Percentiles rank a stretch among this genome's conserved stretches.
Evolutionary conservation across 2,329 filamentous ascomycete species (phyloP).

Genomic region (Incumbomyces lentus): DNA sequence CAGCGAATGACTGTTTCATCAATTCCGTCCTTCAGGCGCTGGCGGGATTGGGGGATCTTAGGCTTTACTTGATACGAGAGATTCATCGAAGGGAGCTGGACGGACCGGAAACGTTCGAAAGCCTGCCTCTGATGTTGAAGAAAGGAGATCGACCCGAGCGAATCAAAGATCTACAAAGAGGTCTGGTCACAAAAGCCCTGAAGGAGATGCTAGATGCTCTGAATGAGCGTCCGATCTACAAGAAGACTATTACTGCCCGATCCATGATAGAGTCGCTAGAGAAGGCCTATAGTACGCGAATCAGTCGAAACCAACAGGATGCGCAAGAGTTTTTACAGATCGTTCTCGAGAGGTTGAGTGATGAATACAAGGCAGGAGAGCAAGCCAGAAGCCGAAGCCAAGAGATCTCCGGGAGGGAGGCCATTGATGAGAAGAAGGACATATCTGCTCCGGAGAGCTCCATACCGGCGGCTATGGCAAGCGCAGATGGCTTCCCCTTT

Average conservation of each 20-base stretch:
- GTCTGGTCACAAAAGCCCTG: constrained; percentile 71
- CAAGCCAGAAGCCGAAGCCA: constrained; percentile 49
- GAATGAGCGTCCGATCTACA: constrained; percentile 87
- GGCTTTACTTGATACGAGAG: constrained; percentile 85
- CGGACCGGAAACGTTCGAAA: constrained; percentile 62
- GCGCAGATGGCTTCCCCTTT: constrained; percentile 69
- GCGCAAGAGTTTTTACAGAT: constrained; percentile 96
- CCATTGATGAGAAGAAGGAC: constrained; percentile 28
- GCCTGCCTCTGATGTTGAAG: constrained; percentile 36
- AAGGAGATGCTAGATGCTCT: constrained; percentile 88
- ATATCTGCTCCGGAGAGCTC: constrained; percentile 26
- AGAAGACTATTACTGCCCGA: constrained; percentile 84
- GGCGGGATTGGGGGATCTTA: constrained; percentile 77
- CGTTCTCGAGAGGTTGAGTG: constrained; percentile 79
- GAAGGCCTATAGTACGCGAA: constrained; percentile 74
- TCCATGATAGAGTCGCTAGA: constrained; percentile 77
- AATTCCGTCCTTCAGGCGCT: constrained; percentile 92
- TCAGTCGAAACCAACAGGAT: constrained; percentile 92
- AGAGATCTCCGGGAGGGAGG: constrained; percentile 24
- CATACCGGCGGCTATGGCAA: constrained; percentile 26
- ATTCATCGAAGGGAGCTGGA: constrained; percentile 75
- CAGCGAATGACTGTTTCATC: constrained; percentile 93
- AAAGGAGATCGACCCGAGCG: constrained; percentile 36
- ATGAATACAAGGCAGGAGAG: constrained; percentile 82
- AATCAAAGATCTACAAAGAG: constrained; percentile 58